These are phyloP conservation scores for Polyrhizophydium stewartii DNA, from an alignment of 371 early-diverging fungal species.

Conservation along the genomic window DNA sequence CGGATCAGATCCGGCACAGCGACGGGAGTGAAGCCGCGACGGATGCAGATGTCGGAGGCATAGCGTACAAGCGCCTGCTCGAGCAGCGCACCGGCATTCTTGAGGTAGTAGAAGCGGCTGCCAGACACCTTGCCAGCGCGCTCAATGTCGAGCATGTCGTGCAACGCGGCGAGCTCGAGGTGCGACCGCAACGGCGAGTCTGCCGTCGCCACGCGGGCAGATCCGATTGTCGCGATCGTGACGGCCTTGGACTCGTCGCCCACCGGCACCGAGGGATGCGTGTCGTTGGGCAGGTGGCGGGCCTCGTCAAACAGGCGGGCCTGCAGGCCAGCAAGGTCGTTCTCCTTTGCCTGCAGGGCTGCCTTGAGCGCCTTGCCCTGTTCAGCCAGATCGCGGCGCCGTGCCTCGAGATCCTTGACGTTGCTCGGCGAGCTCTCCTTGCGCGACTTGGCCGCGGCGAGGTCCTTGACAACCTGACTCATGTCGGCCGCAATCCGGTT, in stretches of 20 bases:
- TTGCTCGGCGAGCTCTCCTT: neutral
- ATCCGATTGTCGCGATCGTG: slow-evolving; percentile 28
- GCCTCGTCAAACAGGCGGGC: slow-evolving; percentile 49
- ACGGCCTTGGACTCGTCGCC: slow-evolving; percentile 61
- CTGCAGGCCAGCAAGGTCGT: slow-evolving; percentile 36
- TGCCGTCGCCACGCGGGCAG: slow-evolving; percentile 2
- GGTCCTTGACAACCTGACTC: slow-evolving; percentile 2
- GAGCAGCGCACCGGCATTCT: slow-evolving; percentile 75
- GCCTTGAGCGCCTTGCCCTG: slow-evolving; percentile 49
- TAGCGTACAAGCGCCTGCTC: slow-evolving; percentile 85
- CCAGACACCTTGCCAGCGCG: slow-evolving; percentile 84
- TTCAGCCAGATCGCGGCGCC: slow-evolving; percentile 31
- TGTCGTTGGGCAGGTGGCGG: slow-evolving; percentile 65
- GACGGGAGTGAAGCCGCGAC: slow-evolving; percentile 70
- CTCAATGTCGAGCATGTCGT: slow-evolving; percentile 78
- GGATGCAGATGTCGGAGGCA: slow-evolving; percentile 72
- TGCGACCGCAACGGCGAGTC: slow-evolving; percentile 57
- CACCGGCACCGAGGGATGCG: slow-evolving; percentile 61
- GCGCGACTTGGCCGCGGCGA: slow-evolving; percentile 2
- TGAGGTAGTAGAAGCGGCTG: slow-evolving; percentile 81
- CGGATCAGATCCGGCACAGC: slow-evolving; percentile 84
- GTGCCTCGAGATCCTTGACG: slow-evolving; percentile 8
- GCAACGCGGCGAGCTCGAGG: slow-evolving; percentile 53
- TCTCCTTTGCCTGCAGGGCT: slow-evolving; percentile 36
- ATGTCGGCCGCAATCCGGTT: slow-evolving; percentile 45